Evolutionary conservation across 768 basidiomycete genomes (phyloP).

Genomic region (Gymnopilus junonius): DNA sequence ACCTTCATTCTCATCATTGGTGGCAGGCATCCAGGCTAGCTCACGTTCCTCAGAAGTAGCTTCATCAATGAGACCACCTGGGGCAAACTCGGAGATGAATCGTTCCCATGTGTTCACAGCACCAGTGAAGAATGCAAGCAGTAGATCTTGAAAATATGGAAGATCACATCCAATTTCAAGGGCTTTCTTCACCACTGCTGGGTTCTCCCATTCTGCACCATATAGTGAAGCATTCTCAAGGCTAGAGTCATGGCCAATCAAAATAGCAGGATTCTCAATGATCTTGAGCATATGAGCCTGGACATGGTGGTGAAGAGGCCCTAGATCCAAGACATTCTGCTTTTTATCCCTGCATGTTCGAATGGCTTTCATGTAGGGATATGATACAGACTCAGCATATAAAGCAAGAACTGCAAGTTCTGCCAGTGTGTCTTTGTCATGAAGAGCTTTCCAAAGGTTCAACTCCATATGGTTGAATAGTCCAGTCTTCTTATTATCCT

Average conservation of each 20-base stretch:
- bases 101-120: background rate
- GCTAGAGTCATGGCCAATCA: background rate
- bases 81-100: background rate
- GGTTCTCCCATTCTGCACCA: background rate
- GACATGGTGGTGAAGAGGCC: constrained; percentile 26
- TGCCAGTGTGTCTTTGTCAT: constrained; percentile 5
- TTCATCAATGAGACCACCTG: background rate
- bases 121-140: constrained; percentile 21
- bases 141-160: background rate
- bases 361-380: background rate
- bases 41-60: constrained; percentile 15
- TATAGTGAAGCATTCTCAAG: background rate
- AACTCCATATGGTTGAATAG: background rate
- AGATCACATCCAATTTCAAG: background rate
- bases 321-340: constrained; percentile 31
- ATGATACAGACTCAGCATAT: background rate
- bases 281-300: constrained; percentile 22
- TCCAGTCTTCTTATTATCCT: background rate
- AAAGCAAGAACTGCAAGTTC: constrained; percentile 26
- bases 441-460: background rate
- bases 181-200: background rate
- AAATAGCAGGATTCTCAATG: background rate
- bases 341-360: constrained; percentile 12
- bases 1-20: constrained; percentile 38
- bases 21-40: constrained; percentile 30